Evolutionary conservation across 2,329 filamentous ascomycete genomes (phyloP), one percentile per base, ranked within the genome.

Genomic region (Fusarium illudens): DNA sequence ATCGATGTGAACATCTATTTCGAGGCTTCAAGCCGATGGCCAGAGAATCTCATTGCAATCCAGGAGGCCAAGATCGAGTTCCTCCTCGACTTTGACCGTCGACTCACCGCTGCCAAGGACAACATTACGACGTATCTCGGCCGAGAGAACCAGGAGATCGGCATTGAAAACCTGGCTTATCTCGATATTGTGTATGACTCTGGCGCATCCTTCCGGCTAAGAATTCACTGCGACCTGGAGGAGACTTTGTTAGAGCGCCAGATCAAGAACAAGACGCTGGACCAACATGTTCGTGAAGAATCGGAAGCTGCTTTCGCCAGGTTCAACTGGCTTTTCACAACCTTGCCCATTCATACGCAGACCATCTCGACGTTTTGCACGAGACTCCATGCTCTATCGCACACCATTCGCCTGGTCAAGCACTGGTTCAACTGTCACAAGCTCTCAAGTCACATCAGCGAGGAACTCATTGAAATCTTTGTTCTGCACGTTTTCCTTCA

Each of bases 61-160:
- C 96, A 99, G 77, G 89, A 94, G 74, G 94, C 94, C 12, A 99
- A 99, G 79, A 87, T 96, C 36, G 96, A 96, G 4, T 97, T 99
- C 75, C 84, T 96, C 4, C 81, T 97, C 4, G 87, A 90, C 71
- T 89, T 97, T 59, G 89, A 90, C 51, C 88, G 90, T 53, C 85
- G 93, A 3, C 81, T 99, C 2, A 84, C 87, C 57, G 84, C 87
- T 17, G 80, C 84, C 3, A 87, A 90, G 25, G 83, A 86, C 9
- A 84, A 83, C 39, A 84, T 93, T 37, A 87, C 82, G 27, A 89
- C 90, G 7, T 89, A 89, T 46, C 82, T 98, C 12, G 95, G 96
- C 1, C 83, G 97, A 15, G 96, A 98, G 74, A 94, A 96, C 66
- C 84, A 87, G 59, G 84, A 85, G 11, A 83, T 86, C 37, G 88